Conservation (phyloP, 768 basidiomycete species). For the Boletus rex-veris region DNA sequence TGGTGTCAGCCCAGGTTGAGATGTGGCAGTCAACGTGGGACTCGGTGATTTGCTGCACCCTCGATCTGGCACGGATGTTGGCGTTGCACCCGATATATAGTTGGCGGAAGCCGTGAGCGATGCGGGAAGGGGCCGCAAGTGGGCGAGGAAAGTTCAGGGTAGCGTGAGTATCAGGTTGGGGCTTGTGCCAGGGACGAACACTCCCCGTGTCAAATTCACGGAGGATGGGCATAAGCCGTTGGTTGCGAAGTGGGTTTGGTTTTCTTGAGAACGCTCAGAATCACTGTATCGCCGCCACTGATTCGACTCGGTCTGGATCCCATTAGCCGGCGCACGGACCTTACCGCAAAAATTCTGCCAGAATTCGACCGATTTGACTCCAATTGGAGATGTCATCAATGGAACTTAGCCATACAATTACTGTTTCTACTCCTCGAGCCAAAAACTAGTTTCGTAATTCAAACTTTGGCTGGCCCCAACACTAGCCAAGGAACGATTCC, state of each 20-base stretch:
- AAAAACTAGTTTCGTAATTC: too few species aligned
- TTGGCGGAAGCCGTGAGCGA: background rate
- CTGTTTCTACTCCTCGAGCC: too few species aligned
- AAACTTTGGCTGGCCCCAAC: too few species aligned
- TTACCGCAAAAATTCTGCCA: too few species aligned
- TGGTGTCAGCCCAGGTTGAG: background rate
- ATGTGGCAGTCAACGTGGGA: constrained; percentile 4
- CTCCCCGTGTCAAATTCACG: background rate
- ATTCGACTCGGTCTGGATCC: too few species aligned
- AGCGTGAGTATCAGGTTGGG: background rate
- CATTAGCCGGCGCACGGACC: too few species aligned
- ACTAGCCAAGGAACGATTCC: background rate
- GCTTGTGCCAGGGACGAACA: background rate
- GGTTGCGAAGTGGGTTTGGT: too few species aligned
- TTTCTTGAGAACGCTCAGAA: too few species aligned
- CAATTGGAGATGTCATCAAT: too few species aligned
- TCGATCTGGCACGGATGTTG: background rate
- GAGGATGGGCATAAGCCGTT: background rate
- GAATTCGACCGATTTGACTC: too few species aligned
- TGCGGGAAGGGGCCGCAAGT: background rate
- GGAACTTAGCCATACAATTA: too few species aligned
- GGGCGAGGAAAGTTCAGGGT: background rate
- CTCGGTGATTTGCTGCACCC: background rate
- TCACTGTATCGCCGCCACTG: too few species aligned
- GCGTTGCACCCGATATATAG: background rate